Evolutionary conservation across 176 grass and related monocot species (phyloP).

Genomic region (Hordeum vulgare): MorexV3_pseudomolecules_assembly NC_058520.1:248151958-248152457

Average conservation of each 20-base stretch:
- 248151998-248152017: background rate
- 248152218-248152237: background rate
- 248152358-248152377: constrained; percentile 22
- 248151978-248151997: background rate
- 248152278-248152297: constrained; percentile 15
- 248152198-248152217: background rate
- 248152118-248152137: background rate
- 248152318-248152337: constrained; percentile 52
- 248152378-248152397: background rate
- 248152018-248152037: background rate
- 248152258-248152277: background rate
- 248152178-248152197: background rate
- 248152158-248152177: background rate
- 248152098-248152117: background rate
- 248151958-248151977: background rate
- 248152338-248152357: constrained; percentile 55
- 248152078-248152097: background rate
- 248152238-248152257: background rate
- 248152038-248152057: background rate
- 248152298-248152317: constrained; percentile 45
- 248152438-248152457: constrained; percentile 60
- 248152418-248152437: background rate
- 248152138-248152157: background rate
- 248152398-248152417: background rate
- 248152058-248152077: background rate